Percentiles rank a stretch among this genome's conserved stretches.
phyloP scores from a whole-genome alignment of 768 basidiomycete species.

The Coprinopsis cinerea region DNA sequence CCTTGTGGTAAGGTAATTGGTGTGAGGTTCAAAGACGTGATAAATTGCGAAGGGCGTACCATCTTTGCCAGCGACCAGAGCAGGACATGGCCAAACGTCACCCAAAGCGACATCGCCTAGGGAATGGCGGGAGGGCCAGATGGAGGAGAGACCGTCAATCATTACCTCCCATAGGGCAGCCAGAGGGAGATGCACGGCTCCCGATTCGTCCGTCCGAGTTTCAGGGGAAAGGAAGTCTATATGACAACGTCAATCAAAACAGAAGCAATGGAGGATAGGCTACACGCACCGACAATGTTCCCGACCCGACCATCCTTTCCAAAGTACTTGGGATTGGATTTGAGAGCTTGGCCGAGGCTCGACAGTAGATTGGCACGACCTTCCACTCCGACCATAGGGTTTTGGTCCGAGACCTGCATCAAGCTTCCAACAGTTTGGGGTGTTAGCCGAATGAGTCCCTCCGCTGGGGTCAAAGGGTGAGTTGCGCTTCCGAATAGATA shows the following conservation, averaged over 20 bases:
- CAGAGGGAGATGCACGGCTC: conserved; percentile 54
- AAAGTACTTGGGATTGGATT: conserved; percentile 60
- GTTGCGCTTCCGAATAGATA: background rate
- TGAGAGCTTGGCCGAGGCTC: conserved; percentile 68
- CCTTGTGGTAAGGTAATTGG: background rate
- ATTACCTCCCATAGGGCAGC: conserved; percentile 76
- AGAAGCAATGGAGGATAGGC: background rate
- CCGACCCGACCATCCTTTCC: conserved; percentile 73
- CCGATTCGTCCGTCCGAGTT: conserved; percentile 35
- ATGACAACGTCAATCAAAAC: background rate
- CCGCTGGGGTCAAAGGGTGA: conserved; percentile 38
- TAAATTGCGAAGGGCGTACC: background rate
- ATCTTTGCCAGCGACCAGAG: conserved; percentile 28
- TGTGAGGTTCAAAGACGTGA: conserved; percentile 10
- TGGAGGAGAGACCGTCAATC: conserved; percentile 74
- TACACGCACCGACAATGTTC: conserved; percentile 62
- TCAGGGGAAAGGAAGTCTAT: conserved; percentile 65
- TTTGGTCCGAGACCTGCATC: conserved; percentile 74
- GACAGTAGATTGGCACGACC: conserved; percentile 76
- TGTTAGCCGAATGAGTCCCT: conserved; percentile 62
- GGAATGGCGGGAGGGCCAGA: conserved; percentile 81
- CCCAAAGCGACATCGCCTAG: conserved; percentile 72
- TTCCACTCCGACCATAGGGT: conserved; percentile 88
- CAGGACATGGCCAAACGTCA: conserved; percentile 88
- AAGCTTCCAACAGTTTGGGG: conserved; percentile 51